Evolutionary conservation across 2,329 filamentous ascomycete species (phyloP).

Genomic region (Gaeumannomyces tritici): DNA sequence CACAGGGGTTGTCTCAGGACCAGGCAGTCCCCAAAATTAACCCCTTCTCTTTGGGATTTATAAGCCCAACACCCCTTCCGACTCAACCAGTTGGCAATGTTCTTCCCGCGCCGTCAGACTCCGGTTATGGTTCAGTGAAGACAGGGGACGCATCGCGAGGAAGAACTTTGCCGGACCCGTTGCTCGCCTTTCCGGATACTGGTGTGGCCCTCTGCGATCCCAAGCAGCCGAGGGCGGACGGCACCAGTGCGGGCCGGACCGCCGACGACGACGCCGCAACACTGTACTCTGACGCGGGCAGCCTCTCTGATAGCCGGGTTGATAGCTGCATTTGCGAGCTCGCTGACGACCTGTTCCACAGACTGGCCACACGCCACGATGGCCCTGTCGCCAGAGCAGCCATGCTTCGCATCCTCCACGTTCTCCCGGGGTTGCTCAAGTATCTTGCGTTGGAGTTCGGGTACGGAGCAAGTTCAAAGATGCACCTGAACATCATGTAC

Average conservation of each 20-base stretch:
- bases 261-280: not conserved
- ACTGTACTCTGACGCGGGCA: not conserved
- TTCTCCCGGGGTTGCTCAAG: not conserved
- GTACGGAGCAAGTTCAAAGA: not conserved
- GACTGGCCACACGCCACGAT: not conserved
- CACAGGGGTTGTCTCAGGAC: too few relatives aligned
- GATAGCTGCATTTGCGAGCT: not conserved
- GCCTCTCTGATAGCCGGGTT: not conserved
- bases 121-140: not conserved
- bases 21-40: too few relatives aligned
- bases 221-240: not conserved
- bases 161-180: not conserved
- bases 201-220: too few relatives aligned
- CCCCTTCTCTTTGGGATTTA: not conserved
- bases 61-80: too few relatives aligned
- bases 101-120: not conserved
- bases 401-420: not conserved
- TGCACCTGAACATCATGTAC: not conserved
- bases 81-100: not conserved
- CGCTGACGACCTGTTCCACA: not conserved
- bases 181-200: too few relatives aligned
- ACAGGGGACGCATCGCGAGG: too few relatives aligned
- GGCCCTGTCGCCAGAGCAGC: not conserved
- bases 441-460: not conserved
- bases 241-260: not conserved